Evolutionary conservation across 2,329 filamentous ascomycete species (phyloP).

Genomic region (Beauveria sp.): DNA sequence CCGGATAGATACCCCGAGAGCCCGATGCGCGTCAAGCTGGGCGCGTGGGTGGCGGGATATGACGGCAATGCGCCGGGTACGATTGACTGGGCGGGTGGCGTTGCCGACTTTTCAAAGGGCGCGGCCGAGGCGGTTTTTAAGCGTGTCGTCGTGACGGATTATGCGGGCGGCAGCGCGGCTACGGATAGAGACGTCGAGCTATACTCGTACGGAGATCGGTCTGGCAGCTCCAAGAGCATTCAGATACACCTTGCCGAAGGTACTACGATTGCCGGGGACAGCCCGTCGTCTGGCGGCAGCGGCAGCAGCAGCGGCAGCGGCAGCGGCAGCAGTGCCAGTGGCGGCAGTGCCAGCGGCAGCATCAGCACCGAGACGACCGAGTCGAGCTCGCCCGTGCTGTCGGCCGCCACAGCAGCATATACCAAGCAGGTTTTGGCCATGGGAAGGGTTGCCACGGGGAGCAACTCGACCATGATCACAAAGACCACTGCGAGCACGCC

Average conservation of each 20-base stretch:
- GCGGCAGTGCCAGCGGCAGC: background rate
- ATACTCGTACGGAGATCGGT: constrained; percentile 34
- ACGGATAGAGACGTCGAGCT: constrained; percentile 25
- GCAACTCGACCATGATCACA: background rate
- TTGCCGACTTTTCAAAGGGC: constrained; percentile 34
- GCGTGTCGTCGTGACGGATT: constrained; percentile 36
- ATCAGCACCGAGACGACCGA: background rate
- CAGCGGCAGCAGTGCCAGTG: background rate
- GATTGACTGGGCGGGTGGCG: constrained; percentile 61
- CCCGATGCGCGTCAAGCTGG: constrained; percentile 63
- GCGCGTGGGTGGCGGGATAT: constrained; percentile 57
- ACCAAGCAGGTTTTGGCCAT: background rate
- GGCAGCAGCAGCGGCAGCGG: background rate
- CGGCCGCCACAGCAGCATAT: background rate
- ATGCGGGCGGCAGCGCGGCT: constrained; percentile 29
- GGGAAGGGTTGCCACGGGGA: background rate
- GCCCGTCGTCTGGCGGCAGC: background rate
- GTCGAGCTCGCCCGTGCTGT: background rate
- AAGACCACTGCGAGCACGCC: background rate
- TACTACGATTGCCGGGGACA: background rate
- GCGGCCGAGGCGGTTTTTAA: constrained; percentile 39
- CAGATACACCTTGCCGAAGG: constrained; percentile 18
- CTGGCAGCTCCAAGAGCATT: constrained; percentile 36
- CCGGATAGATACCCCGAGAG: constrained; percentile 60
- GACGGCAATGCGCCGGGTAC: constrained; percentile 58